These are phyloP conservation scores for Talaromyces sp. DNA, from an alignment of 2,329 filamentous ascomycete genomes.

Conservation along the genomic window DNA sequence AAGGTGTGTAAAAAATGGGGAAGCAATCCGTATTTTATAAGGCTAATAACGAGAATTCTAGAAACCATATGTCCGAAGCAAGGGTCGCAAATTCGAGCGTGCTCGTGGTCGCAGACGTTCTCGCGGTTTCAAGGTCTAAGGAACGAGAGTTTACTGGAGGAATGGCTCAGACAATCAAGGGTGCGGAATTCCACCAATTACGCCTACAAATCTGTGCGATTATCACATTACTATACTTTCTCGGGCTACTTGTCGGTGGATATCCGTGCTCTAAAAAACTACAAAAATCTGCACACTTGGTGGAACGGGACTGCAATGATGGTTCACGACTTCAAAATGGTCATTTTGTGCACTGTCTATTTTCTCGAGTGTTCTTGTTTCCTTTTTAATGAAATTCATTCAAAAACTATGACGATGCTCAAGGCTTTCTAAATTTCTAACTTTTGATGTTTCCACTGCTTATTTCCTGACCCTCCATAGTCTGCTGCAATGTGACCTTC, in stretches of 20 bases:
- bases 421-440: slow-evolving; percentile 30
- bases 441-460: slow-evolving; percentile 55
- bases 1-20: slow-evolving; percentile 62
- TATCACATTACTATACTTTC: slow-evolving; percentile 9
- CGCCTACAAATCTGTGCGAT: slow-evolving; percentile 6
- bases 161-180: slow-evolving; percentile 12
- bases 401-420: slow-evolving; percentile 5
- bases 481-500: slow-evolving; percentile 75
- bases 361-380: slow-evolving; percentile 12
- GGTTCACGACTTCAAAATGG: slow-evolving; percentile 10
- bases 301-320: slow-evolving; percentile 8
- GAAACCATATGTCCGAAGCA: slow-evolving; percentile 97
- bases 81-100: slow-evolving; percentile 99
- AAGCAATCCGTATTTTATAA: background rate
- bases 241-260: slow-evolving; percentile 9
- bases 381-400: slow-evolving; percentile 15
- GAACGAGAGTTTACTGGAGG: slow-evolving; percentile 19
- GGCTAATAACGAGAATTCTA: slow-evolving; percentile 34
- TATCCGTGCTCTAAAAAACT: slow-evolving; percentile 4
- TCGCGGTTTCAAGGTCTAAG: slow-evolving; percentile 99
- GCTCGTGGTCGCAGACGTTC: slow-evolving; percentile 98
- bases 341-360: slow-evolving; percentile 15
- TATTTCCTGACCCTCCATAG: slow-evolving; percentile 58
- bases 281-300: slow-evolving; percentile 11
- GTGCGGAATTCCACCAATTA: slow-evolving; percentile 5